phyloP scores from a whole-genome alignment of 73 alveolate genomes.

The Tetrahymena thermophila region DNA sequence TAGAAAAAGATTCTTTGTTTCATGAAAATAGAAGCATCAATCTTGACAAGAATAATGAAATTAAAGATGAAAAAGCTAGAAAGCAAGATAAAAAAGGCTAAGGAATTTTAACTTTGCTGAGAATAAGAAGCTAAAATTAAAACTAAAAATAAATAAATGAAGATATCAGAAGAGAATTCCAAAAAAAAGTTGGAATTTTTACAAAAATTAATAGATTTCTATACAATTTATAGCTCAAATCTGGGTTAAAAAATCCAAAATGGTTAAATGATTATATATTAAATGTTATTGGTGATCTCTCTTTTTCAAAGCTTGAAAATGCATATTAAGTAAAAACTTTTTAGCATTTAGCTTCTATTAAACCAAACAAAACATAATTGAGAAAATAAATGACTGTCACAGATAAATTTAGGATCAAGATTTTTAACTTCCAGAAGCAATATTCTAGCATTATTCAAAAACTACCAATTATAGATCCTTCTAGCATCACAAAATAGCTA shows the following conservation, averaged over 20 bases:
- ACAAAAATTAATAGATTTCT: background rate
- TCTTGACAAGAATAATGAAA: background rate
- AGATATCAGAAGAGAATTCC: background rate
- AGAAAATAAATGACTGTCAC: background rate
- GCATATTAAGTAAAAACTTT: background rate
- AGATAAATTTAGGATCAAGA: background rate
- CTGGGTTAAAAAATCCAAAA: background rate
- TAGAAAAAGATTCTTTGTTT: background rate
- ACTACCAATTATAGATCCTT: background rate
- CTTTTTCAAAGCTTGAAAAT: background rate
- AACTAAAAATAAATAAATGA: background rate
- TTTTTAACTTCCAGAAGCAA: background rate
- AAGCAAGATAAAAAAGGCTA: background rate
- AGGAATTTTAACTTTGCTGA: background rate
- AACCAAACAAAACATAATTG: background rate
- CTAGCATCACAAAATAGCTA: background rate
- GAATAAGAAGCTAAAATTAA: background rate
- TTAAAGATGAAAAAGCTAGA: background rate
- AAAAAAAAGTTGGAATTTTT: background rate
- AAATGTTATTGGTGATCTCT: background rate
- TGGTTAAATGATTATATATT: background rate
- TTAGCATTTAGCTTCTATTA: background rate
- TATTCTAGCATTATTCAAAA: background rate
- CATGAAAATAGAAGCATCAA: background rate
- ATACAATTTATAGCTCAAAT: background rate